These are phyloP conservation scores for Xylaria sp. DNA, from an alignment of 2,329 filamentous ascomycete species.

Conservation along the genomic window DNA sequence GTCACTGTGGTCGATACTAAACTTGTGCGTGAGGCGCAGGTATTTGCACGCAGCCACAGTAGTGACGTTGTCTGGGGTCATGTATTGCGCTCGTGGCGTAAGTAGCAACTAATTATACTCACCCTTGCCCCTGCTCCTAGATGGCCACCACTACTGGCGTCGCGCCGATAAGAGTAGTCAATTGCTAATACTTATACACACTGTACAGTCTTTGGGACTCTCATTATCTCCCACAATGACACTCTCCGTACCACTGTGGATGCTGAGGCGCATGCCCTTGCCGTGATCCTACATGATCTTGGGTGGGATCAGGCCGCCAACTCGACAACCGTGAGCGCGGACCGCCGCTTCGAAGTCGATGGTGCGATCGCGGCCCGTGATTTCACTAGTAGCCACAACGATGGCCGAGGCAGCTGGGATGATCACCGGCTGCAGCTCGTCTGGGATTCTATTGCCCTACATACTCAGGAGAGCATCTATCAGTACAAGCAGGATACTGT, in stretches of 20 bases:
- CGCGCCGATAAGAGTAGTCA: too few species aligned
- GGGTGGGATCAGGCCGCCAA: constrained; percentile 54
- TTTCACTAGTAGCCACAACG: constrained; percentile 49
- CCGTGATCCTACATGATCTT: constrained; percentile 56
- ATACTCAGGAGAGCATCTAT: constrained; percentile 53
- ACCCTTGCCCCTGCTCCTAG: neutral
- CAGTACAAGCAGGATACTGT: constrained; percentile 58
- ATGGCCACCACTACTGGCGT: neutral
- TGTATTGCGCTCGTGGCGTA: constrained; percentile 33
- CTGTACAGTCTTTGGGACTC: constrained; percentile 27
- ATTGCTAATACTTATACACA: too few species aligned
- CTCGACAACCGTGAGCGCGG: constrained; percentile 51
- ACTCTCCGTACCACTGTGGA: constrained; percentile 51
- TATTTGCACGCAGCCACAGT: constrained; percentile 29
- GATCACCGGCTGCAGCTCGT: constrained; percentile 54
- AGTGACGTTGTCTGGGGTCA: constrained; percentile 35
- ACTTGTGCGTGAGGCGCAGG: constrained; percentile 36
- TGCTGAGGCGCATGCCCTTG: constrained; percentile 56
- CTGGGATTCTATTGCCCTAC: constrained; percentile 62
- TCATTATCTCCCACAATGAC: constrained; percentile 31
- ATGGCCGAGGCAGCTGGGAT: constrained; percentile 50
- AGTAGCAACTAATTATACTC: constrained; percentile 8
- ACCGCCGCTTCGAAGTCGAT: constrained; percentile 64
- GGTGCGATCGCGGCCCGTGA: constrained; percentile 57
- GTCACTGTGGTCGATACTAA: constrained; percentile 37